Base-by-base conservation (phyloP, 2,329 filamentous ascomycete genomes). In the Elsinoe australis region DNA sequence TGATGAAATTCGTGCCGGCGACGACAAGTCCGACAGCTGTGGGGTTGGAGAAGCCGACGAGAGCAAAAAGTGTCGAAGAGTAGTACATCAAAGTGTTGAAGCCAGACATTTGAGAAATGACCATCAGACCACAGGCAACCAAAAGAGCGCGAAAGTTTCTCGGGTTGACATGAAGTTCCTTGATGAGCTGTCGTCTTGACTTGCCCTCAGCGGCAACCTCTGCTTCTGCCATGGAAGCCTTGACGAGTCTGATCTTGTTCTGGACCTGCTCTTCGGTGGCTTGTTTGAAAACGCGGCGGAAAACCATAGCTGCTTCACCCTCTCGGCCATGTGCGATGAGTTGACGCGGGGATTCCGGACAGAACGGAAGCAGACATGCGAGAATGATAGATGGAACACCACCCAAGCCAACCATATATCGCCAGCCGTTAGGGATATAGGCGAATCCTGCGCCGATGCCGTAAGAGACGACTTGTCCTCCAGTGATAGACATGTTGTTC, bases 81-180 rank as follows among this genome's bases (percentile, higher is more conserved):
- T 70, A 71, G 58, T 71, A 50, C 66, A 69, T 69, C 4, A 72
- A 58, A 4, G 61, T 64, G 52, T 71, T 72, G 59, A 71, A 72
- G 2, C 70, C 70, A 1, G 63, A 62, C n/a, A 72, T 55, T 18
- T 50, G 49, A 10, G 64, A 68, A 33, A 74, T 69, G 14, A 70
- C 72, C 71, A 75, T 75, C n/a, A 74, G 56, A n/a, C 69, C 67
- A 48, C 71, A 75, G 2, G 69, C 71, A 33, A 64, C 60, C 31
- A 72, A 56, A 10, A 73, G 59, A 9, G 71, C 70, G 8, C 71
- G 65, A 38, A 71, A 62, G 49, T 72, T 73, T n/a, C 61, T 55
- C 1, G 68, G 66, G 10, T 66, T 59, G 9, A 62, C 60, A 49
- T 74, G 70, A 18, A 75, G 66, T 54, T 72, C 67, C 56, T 71